Evolutionary conservation across 768 basidiomycete species (phyloP).

Genomic region (Mycena albidolilacea): DNA sequence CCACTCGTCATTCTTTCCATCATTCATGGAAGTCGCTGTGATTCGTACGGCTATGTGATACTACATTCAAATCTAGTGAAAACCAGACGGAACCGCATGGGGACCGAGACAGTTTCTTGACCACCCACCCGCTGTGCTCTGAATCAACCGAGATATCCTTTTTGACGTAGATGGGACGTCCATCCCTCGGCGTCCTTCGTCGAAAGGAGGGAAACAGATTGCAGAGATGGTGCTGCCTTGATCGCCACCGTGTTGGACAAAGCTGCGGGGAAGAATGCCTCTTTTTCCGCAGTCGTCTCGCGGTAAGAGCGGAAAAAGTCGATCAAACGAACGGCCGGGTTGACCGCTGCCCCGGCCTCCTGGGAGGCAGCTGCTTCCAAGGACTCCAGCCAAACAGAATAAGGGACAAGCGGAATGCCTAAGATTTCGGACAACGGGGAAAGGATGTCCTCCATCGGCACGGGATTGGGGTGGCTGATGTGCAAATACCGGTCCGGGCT

Average conservation of each 20-base stretch:
- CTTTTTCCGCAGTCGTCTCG: neutral
- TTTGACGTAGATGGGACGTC: slow-evolving; percentile 1
- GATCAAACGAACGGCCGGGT: slow-evolving; percentile 16
- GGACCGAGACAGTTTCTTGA: too few relatives aligned
- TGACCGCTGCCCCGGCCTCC: slow-evolving; percentile 1
- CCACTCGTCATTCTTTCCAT: too few relatives aligned
- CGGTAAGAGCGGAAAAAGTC: slow-evolving; percentile 22
- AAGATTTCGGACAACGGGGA: neutral
- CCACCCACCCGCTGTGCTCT: too few relatives aligned
- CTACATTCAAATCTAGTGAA: too few relatives aligned
- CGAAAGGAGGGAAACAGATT: neutral
- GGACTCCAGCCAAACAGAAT: slow-evolving; percentile 5
- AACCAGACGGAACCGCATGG: too few relatives aligned
- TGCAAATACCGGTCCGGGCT: neutral
- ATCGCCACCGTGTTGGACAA: slow-evolving; percentile 4
- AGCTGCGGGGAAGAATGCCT: slow-evolving; percentile 7
- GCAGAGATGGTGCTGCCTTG: neutral
- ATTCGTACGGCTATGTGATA: too few relatives aligned
- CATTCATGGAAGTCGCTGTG: too few relatives aligned
- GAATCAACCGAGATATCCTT: neutral
- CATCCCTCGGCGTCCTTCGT: neutral
- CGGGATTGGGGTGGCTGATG: slow-evolving; percentile 3
- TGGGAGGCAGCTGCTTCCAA: slow-evolving; percentile 8
- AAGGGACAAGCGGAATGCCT: slow-evolving; percentile 8
- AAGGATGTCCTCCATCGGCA: neutral